Base-by-base conservation (phyloP, 2,329 filamentous ascomycete genomes). In the Exutisphaerella laricina region DNA sequence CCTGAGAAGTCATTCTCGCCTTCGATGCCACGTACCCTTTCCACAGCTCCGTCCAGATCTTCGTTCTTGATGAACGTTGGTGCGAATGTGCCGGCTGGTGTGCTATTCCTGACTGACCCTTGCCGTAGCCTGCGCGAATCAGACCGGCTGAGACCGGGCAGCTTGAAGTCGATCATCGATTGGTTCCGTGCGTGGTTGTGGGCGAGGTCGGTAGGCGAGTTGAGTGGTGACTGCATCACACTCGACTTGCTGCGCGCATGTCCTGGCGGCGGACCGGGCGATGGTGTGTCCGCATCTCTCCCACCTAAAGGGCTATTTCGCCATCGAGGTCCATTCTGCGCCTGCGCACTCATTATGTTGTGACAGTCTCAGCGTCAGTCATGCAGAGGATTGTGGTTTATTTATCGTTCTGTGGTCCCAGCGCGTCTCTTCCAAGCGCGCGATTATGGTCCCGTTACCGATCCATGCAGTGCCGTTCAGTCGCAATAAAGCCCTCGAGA, bases 1-100 rank as follows among this genome's bases (percentile, higher is more conserved):
- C 92, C 94, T 0, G 92, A 98, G 66, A 98, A 97, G 73, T 98
- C 92, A 64, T 96, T 97, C 62, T 96, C 90, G 50, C 92, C 92
- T 67, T 98, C 94, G 46, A 96, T 88, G 13, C 87, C 85, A 14
- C 74, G 70, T 21, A 80, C 72, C 48, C 69, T 66, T 47, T 78
- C 75, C 21, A 71, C 70, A 2, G 69, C 70, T 39, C 72, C 72
- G 54, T 80, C 75, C 65, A 85, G 71, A 52, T 89, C 86, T 52
- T 94, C 88, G 0, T 82, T 79, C 65, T 90, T 92, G 68, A 98
- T 97, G 66, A 98, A 98, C 7, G 88, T 86, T 2, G 90, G 92
- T 25, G 92, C 90, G 70, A 98, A 98, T 1, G 92, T 98, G 52
- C 79, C 84, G 0, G 84, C 86, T 5, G 79, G 74, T 2, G 76